A percentile compares a stretch with the other conserved stretches of the same genome.
Evolutionary conservation across 2,329 filamentous ascomycete species (phyloP).

Genomic region (Hypoxylon sp.): DNA sequence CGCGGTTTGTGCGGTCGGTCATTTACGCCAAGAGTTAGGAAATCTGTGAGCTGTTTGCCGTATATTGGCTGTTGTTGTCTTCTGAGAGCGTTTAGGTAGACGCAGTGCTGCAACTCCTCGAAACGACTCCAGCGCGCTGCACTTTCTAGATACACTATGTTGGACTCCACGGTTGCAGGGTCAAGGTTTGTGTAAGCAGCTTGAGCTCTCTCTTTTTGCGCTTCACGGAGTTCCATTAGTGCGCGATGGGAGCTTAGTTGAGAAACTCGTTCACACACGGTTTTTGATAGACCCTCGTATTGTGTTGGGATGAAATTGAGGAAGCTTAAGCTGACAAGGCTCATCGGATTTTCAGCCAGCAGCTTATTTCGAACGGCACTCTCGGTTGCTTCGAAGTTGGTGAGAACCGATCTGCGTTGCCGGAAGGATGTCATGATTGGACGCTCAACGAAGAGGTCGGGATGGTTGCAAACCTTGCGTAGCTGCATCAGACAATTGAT

Average conservation of each 20-base stretch:
- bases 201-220: slow-evolving; percentile 75
- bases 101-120: slow-evolving; percentile 83
- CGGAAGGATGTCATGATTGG: slow-evolving; percentile 98
- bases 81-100: slow-evolving; percentile 85
- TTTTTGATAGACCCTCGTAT: slow-evolving; percentile 75
- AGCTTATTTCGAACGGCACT: slow-evolving; percentile 77
- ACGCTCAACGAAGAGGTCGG: slow-evolving; percentile 94
- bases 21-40: slow-evolving; percentile 76
- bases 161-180: slow-evolving; percentile 77
- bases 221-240: slow-evolving; percentile 79
- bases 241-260: slow-evolving; percentile 79
- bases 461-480: slow-evolving; percentile 98
- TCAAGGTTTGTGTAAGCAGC: slow-evolving; percentile 70
- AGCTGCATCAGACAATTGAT: slow-evolving; percentile 99
- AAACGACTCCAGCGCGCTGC: slow-evolving; percentile 77
- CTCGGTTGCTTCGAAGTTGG: slow-evolving; percentile 82
- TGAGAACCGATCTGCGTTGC: slow-evolving; percentile 83
- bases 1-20: slow-evolving; percentile 72
- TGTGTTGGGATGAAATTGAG: slow-evolving; percentile 83
- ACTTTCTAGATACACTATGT: slow-evolving; percentile 80
- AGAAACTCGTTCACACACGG: slow-evolving; percentile 68
- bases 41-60: slow-evolving; percentile 82
- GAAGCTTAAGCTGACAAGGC: slow-evolving; percentile 78
- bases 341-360: slow-evolving; percentile 73
- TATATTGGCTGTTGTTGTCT: slow-evolving; percentile 87